Percentiles rank a stretch among this genome's conserved stretches.
These are phyloP conservation scores for Amaranthus palmeri DNA, from an alignment of 148 eudicot species.

Conservation along the genomic window DNA sequence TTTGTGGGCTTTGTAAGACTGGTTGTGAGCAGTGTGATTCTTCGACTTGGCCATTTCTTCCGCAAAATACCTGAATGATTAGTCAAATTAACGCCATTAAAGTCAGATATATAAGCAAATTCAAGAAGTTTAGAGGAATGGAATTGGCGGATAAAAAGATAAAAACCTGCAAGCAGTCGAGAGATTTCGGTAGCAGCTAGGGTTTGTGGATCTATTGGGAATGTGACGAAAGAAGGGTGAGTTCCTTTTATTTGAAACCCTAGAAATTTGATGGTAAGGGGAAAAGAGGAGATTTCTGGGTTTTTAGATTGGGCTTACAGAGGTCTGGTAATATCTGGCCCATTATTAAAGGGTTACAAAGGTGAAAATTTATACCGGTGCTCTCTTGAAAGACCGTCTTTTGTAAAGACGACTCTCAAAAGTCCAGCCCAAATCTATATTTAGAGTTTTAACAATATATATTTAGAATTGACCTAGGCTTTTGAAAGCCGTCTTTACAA, in stretches of 20 bases:
- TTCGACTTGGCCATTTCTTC: constrained; percentile 77
- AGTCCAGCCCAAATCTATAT: no score
- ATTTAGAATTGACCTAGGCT: no score
- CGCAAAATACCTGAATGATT: no score
- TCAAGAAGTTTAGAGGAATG: neutral
- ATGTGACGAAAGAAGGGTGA: neutral
- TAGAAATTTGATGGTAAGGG: neutral
- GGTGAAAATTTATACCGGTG: no score
- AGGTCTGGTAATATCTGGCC: neutral
- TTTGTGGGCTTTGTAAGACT: constrained; percentile 71
- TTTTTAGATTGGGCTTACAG: no score
- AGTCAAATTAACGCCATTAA: neutral
- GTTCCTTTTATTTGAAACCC: constrained; percentile 17
- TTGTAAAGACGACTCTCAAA: no score
- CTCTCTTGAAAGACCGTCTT: no score
- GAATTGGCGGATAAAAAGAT: neutral
- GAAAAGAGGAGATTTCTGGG: neutral
- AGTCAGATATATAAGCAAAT: neutral
- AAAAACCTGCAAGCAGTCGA: constrained; percentile 6
- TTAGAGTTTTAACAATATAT: no score
- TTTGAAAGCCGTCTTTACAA: no score
- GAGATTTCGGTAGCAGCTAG: constrained; percentile 5
- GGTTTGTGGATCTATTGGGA: constrained; percentile 8
- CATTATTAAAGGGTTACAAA: no score
- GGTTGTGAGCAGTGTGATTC: constrained; percentile 91